These are phyloP conservation scores for Tylopilus balloui DNA, from an alignment of 768 basidiomycete genomes.

Conservation along the genomic window DNA sequence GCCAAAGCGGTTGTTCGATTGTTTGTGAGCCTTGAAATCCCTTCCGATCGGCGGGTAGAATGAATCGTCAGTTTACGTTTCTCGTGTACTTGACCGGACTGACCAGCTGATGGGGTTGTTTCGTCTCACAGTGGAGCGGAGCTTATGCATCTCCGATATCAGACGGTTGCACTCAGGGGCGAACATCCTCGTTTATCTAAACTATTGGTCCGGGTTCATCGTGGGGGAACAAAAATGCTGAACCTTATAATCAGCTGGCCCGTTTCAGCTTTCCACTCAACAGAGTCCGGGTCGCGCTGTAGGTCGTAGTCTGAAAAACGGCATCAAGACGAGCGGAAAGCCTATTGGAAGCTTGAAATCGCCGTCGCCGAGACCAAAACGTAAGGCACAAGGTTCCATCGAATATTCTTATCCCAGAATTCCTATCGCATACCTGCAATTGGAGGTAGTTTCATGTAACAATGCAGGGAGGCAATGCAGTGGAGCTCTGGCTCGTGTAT, in stretches of 20 bases:
- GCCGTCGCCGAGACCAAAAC: neutral
- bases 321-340: neutral
- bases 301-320: neutral
- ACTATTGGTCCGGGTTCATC: neutral
- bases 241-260: neutral
- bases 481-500: neutral
- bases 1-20: neutral
- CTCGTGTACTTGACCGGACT: neutral
- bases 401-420: neutral
- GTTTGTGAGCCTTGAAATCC: neutral
- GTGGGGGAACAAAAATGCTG: neutral
- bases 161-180: neutral
- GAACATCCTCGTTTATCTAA: neutral
- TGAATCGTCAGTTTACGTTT: slow-evolving; percentile 8
- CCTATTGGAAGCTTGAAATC: neutral
- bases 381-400: neutral
- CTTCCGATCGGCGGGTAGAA: slow-evolving; percentile 6
- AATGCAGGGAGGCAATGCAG: neutral
- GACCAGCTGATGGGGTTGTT: neutral
- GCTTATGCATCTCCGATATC: slow-evolving; percentile 1
- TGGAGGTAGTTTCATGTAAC: slow-evolving; percentile 3
- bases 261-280: neutral
- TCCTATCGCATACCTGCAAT: neutral
- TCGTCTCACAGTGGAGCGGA: slow-evolving; percentile 15
- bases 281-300: neutral